These are phyloP conservation scores for Harrya chromipes DNA, from an alignment of 768 basidiomycete genomes.

Conservation along the genomic window DNA sequence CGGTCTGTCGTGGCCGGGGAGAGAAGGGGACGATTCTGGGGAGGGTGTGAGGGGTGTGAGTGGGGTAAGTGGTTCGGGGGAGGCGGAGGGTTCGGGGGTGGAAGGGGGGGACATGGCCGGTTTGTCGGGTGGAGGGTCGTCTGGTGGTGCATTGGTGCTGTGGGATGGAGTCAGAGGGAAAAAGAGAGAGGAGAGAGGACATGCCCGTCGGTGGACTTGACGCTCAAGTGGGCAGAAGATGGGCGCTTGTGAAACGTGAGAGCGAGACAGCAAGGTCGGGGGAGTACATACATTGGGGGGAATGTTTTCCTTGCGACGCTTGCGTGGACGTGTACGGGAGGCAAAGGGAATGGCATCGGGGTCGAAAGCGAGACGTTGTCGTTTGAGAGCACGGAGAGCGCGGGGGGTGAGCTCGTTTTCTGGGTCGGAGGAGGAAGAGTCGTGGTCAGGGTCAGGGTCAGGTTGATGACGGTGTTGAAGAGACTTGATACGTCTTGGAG, in stretches of 20 bases:
- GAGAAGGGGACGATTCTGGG: constrained; percentile 19
- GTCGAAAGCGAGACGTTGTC: constrained; percentile 32
- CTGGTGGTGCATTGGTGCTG: too few relatives aligned
- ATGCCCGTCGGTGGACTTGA: too few relatives aligned
- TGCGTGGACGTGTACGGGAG: constrained; percentile 11
- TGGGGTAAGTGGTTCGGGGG: constrained; percentile 19
- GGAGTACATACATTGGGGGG: not conserved
- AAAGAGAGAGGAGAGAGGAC: not conserved
- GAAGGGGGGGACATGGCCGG: not conserved
- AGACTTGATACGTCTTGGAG: too few relatives aligned
- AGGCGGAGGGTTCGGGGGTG: not conserved
- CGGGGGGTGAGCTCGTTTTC: constrained; percentile 34
- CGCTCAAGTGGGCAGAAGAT: not conserved
- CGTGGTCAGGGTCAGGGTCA: constrained; percentile 20
- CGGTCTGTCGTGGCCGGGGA: constrained; percentile 27
- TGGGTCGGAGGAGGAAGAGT: constrained; percentile 19
- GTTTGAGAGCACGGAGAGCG: constrained; percentile 34
- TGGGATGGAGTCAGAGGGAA: not conserved
- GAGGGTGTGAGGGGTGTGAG: constrained; percentile 23
- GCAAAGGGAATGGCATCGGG: constrained; percentile 24
- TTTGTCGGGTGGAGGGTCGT: too few relatives aligned
- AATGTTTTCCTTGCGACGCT: constrained; percentile 24
- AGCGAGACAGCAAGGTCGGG: too few relatives aligned
- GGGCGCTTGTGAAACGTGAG: not conserved
- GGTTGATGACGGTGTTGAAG: not conserved